A percentile compares a stretch with the other conserved stretches of the same genome.
Evolutionary conservation across 2,329 filamentous ascomycete genomes (phyloP).

Genomic region (Ophiostoma sp.): DNA sequence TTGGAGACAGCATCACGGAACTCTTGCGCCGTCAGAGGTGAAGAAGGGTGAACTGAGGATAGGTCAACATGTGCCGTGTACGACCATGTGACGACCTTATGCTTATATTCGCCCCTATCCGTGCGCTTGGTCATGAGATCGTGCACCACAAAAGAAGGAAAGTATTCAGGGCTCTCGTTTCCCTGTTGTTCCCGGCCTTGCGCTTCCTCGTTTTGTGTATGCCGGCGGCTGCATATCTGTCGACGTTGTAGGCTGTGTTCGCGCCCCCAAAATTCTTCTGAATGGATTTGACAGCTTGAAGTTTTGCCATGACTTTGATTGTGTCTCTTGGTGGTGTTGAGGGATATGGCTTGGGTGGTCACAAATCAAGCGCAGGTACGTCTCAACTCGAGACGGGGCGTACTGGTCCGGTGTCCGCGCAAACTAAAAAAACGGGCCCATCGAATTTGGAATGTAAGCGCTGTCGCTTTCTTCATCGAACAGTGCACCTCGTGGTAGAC

Average conservation of each 20-base stretch:
- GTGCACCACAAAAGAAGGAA: neutral
- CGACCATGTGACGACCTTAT: neutral
- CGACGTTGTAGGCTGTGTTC: neutral
- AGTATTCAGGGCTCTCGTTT: neutral
- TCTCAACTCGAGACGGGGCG: neutral
- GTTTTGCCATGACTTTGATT: too few species aligned
- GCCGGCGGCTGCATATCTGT: neutral
- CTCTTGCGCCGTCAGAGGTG: neutral
- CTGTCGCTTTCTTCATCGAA: neutral
- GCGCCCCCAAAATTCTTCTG: too few species aligned
- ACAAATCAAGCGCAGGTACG: neutral
- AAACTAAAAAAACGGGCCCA: neutral
- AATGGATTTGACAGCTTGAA: too few species aligned
- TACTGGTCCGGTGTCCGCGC: neutral
- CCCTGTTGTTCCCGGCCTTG: neutral
- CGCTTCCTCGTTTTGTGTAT: neutral
- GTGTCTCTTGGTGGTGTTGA: neutral
- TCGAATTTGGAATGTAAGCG: neutral
- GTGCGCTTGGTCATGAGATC: neutral
- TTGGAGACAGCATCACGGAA: neutral
- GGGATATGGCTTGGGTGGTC: neutral
- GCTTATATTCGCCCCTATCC: neutral
- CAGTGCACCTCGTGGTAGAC: neutral
- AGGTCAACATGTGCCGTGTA: constrained; percentile 1
- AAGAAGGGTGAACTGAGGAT: neutral